Conservation (phyloP, 495 filamentous ascomycete genomes). For the Xylaria flabelliformis region DNA sequence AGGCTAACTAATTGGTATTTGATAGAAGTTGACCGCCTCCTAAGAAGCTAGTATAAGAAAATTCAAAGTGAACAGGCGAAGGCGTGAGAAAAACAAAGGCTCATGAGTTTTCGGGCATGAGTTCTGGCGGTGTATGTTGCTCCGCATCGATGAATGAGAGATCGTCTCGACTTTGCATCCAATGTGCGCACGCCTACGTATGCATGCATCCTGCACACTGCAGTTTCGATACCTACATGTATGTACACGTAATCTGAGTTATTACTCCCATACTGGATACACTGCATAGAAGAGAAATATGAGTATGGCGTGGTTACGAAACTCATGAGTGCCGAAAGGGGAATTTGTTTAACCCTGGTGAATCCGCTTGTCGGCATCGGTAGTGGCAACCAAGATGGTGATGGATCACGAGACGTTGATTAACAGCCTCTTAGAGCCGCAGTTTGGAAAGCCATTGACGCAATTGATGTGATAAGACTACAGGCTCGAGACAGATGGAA, state of each 20-base stretch:
- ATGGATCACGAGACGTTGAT: constrained; percentile 13
- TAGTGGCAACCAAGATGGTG: constrained; percentile 11
- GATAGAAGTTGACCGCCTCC: neutral
- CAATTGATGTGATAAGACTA: constrained; percentile 10
- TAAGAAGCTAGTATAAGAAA: neutral
- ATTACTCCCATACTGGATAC: neutral
- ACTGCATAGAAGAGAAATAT: neutral
- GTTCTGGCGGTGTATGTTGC: constrained; percentile 13
- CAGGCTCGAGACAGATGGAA: neutral
- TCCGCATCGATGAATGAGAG: constrained; percentile 19
- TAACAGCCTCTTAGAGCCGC: constrained; percentile 5
- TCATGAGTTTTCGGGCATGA: neutral
- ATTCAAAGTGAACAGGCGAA: neutral
- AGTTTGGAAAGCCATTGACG: neutral
- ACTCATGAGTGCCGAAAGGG: constrained; percentile 3
- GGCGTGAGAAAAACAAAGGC: neutral
- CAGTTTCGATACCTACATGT: neutral
- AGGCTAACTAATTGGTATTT: neutral
- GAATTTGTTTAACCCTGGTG: constrained; percentile 5
- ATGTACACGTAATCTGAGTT: constrained; percentile 1
- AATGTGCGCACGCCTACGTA: constrained; percentile 4
- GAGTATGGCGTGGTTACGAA: neutral
- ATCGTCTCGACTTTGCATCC: constrained; percentile 8
- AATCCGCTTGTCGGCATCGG: constrained; percentile 3
- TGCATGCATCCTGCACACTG: constrained; percentile 12